Base-by-base conservation (phyloP, 345 rosid species). In the Combretum micranthum region DNA sequence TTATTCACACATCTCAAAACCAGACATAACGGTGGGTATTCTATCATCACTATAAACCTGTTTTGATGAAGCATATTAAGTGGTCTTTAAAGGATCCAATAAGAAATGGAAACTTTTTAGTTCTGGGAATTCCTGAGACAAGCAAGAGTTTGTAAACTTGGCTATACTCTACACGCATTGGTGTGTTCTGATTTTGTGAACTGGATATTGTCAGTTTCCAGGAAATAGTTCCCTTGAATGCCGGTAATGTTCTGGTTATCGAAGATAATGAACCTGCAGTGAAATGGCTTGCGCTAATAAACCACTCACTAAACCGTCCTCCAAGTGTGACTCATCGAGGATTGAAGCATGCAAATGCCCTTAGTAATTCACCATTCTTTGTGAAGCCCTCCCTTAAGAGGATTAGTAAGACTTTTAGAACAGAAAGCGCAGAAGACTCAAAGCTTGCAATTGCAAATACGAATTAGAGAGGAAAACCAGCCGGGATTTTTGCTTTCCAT, bases 161-260 rank as follows among this genome's bases (percentile, higher is more conserved):
- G 39, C 39, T 32, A 1, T 2, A n/a, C n/a, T 25, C 2, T 2
- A 2, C 2, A 5, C 5, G 5, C 5, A 25, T 25, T 25, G 26
- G 26, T 25, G 26, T 25, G 5, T 25, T 2, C 39, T 32, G 39
- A 32, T 15, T 50, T 15, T 17, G 43, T 53, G 47, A 13, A 20
- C 20, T 12, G 13, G 13, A 13, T 8, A 20, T 15, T 20, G 15
- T 50, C 25, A 88, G 96, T 60, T 88, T 88, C 75, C 96, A 88
- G 76, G 96, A 88, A 80, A 85, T 83, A 55, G 96, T 88, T 58
- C 96, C 96, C 12, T 57, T 88, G 65, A 88, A 85, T 73, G 96
- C 96, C 55, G 96, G 96, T 57, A 88, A 88, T 55, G 90, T 88
- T 15, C 90, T 88, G n/a, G 93, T 81, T n/a, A 81, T 67, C 42